Evolutionary conservation across 1,284 basidiomycete species (phyloP), one percentile per base, ranked within the genome.

Genomic region (Cryptococcus deneoformans): DNA sequence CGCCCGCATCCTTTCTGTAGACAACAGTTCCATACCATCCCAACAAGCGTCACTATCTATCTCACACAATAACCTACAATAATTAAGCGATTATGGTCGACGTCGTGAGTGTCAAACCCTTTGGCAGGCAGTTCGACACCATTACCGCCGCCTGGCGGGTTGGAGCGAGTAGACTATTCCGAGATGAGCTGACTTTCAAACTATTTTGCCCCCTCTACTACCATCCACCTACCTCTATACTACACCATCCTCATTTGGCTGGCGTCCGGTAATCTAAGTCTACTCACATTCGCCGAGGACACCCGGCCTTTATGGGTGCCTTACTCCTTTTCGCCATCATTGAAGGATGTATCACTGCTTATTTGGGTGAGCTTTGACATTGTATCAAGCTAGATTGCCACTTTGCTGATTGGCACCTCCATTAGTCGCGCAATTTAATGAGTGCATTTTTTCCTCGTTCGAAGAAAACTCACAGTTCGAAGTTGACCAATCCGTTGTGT

Each of bases 261-360:
- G 20, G 20, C 20, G 20, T 20, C 46, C 29, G 46, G 6, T 10
- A 48, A 9, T 11, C 7, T 5, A 46, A 71, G 69, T 67, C 66
- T 37, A 35, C 65, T 49, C 64, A 68, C 60, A 60, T 75, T 52
- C 59, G 62, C 56, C 63, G 75, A 51, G 72, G 69, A 44, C 75
- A 76, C 66, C 71, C 75, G 6, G 68, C 76, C 59, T 38, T 74
- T 56, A 70, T 77, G 52, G 71, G 67, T 45, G 52, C 75, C 43
- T 54, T 77, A 40, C 52, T 63, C 53, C 47, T 78, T 57, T 73
- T 78, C 44, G 71, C 70, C 51, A 39, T 77, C 54, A 72, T 78
- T 52, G 75, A 76, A 50, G 75, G 70, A 34, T 66, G 60, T 56
- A 70, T 75, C 62, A 77, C 77, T 24, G 58, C 73, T 24, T 76